Evolutionary conservation across 2,329 filamentous ascomycete species (phyloP), one percentile per base, ranked within the genome.

Genomic region (Cladosporium sp.): DNA sequence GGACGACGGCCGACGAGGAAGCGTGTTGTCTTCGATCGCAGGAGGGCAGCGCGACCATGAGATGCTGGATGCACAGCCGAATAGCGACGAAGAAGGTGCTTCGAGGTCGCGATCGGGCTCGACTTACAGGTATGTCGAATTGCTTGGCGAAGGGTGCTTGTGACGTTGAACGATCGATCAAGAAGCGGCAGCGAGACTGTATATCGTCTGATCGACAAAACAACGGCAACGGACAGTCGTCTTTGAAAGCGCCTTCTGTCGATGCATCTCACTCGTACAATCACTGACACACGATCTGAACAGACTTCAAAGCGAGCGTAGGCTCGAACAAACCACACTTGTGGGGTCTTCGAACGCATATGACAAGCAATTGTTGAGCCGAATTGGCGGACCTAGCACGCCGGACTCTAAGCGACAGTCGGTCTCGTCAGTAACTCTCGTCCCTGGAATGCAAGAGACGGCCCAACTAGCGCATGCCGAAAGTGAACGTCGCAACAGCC

Each of bases 341-440:
- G 82, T 86, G 69, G 82, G 81, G 65, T 87, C 85, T 2, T 87
- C 85, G 26, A 84, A 88, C 71, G 85, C 83, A 34, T 89, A 88
- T 75, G 86, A 89, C 71, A 84, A 88, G 73, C 84, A 86, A 67
- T 76, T 88, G 14, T 76, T 89, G 28, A 86, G 85, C 58, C 87
- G 86, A 69, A 88, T 88, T 66, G 86, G 86, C 34, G 86, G 86
- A 56, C 82, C 85, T 6, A 83, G 83, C 65, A 86, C 85, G 8
- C 83, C 84, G 28, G 56, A 61, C 34, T 64, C 62, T 18, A 83
- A 84, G 21, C 79, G 83, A 58, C 69, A 70, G 34, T 77, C 75
- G 7, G 54, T 76, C 5, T 76, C 74, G 10, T 77, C 75, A 8
- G 49, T 76, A 2, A 76, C 74, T 5, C 71, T 70, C 51, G 67